Percentiles rank a stretch among this genome's conserved stretches.
These are phyloP conservation scores for Chytriomyces hyalinus DNA, from an alignment of 192 early-diverging fungal species.

Conservation along the genomic window DNA sequence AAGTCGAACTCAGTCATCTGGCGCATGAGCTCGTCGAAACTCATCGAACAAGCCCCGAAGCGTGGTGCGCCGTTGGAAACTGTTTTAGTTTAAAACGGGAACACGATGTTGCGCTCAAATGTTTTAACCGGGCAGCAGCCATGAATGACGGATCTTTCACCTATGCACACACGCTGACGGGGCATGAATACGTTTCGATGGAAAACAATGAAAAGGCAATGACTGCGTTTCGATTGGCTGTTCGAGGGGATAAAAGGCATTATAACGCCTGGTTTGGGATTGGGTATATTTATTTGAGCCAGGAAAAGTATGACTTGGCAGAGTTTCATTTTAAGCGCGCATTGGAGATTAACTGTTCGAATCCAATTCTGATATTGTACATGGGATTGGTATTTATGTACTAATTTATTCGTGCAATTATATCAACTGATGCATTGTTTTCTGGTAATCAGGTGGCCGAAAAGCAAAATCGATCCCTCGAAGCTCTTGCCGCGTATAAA, in stretches of 20 bases:
- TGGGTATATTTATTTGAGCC: constrained; percentile 70
- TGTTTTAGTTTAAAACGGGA: constrained; percentile 71
- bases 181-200: constrained; percentile 77
- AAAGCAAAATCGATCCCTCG: constrained; percentile 59
- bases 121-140: constrained; percentile 78
- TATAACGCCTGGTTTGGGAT: constrained; percentile 89
- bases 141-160: constrained; percentile 62
- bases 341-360: constrained; percentile 72
- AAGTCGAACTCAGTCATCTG: constrained; percentile 72
- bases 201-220: constrained; percentile 80
- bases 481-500: constrained; percentile 69
- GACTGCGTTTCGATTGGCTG: constrained; percentile 72
- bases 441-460: constrained; percentile 18
- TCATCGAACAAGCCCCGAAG: constrained; percentile 73
- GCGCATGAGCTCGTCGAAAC: constrained; percentile 74
- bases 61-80: constrained; percentile 71
- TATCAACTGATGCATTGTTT: background rate
- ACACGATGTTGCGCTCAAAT: constrained; percentile 74
- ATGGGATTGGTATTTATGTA: constrained; percentile 65
- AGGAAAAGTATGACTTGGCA: constrained; percentile 75
- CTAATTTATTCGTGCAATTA: background rate
- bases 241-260: constrained; percentile 74
- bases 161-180: constrained; percentile 85
- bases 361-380: constrained; percentile 72
- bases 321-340: constrained; percentile 77